Evolutionary conservation across 2,329 filamentous ascomycete species (phyloP).

Genomic region (Colletotrichum karsti): DNA sequence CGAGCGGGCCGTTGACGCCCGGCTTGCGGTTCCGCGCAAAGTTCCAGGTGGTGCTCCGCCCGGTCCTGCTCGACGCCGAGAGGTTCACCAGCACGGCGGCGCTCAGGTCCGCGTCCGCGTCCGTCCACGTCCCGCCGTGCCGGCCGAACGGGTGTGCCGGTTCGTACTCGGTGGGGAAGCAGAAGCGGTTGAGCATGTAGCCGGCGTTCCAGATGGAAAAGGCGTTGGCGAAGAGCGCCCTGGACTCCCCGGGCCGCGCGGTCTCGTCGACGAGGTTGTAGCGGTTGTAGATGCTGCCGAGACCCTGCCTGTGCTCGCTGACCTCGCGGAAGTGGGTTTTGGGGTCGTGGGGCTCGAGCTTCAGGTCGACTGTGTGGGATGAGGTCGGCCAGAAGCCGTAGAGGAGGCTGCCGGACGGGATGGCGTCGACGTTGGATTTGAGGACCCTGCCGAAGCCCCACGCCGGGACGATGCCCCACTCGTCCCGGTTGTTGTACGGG

Average conservation of each 20-base stretch:
- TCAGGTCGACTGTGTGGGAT: slow-evolving; percentile 44
- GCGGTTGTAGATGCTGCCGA: slow-evolving; percentile 51
- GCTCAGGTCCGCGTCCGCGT: slow-evolving; percentile 40
- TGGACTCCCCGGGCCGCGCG: slow-evolving; percentile 13
- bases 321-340: slow-evolving; percentile 45
- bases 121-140: slow-evolving; percentile 34
- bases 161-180: slow-evolving; percentile 38
- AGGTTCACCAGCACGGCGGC: slow-evolving; percentile 42
- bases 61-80: slow-evolving; percentile 40
- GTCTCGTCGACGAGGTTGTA: slow-evolving; percentile 38
- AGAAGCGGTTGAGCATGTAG: slow-evolving; percentile 40
- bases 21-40: slow-evolving; percentile 30
- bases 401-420: slow-evolving; percentile 43
- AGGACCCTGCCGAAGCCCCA: slow-evolving; percentile 56
- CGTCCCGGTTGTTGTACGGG: slow-evolving; percentile 42
- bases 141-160: slow-evolving; percentile 31
- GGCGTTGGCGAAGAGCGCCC: slow-evolving; percentile 23
- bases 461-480: slow-evolving; percentile 56
- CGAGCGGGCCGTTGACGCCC: slow-evolving; percentile 29
- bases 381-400: slow-evolving; percentile 55
- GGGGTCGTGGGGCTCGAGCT: slow-evolving; percentile 37
- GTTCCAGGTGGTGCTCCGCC: slow-evolving; percentile 36
- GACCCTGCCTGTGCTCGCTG: slow-evolving; percentile 38
- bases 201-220: slow-evolving; percentile 36
- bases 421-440: slow-evolving; percentile 45